Evolutionary conservation across 176 grass and related monocot species (phyloP).

Genomic region (Triticum aestivum): DNA sequence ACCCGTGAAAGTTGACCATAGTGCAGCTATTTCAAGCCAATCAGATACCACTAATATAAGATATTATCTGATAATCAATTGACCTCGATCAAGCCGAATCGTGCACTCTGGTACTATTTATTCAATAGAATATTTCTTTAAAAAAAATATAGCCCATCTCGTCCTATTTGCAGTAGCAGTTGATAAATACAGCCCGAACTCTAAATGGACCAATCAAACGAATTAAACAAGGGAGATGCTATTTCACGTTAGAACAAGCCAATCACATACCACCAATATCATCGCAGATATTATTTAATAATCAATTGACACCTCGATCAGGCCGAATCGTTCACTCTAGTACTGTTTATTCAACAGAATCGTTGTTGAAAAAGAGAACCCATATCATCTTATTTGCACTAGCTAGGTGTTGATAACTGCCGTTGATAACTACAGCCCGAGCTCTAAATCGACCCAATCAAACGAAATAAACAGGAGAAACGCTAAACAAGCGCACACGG

Average conservation of each 20-base stretch:
- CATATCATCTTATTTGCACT: not conserved
- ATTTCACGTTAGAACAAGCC: not conserved
- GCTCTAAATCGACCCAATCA: not conserved
- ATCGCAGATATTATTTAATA: not conserved
- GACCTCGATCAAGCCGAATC: not conserved
- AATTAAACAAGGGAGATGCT: not conserved
- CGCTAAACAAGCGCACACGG: not conserved
- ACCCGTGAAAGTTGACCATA: not conserved
- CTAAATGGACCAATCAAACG: not conserved
- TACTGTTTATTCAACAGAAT: not conserved
- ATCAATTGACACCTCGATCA: not conserved
- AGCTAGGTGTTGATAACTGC: not conserved
- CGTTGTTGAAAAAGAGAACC: not conserved
- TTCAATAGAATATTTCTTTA: not conserved
- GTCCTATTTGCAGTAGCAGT: not conserved
- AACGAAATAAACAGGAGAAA: not conserved
- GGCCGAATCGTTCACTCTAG: not conserved
- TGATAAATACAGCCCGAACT: not conserved
- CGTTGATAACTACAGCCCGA: not conserved
- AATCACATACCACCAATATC: not conserved
- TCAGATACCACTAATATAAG: not conserved
- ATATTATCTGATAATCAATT: not conserved
- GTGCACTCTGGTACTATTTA: not conserved
- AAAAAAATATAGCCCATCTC: not conserved
- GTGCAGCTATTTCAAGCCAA: not conserved